These are phyloP conservation scores for Scedosporium aurantiacum DNA, from an alignment of 2,329 filamentous ascomycete species.

Conservation along the genomic window DNA sequence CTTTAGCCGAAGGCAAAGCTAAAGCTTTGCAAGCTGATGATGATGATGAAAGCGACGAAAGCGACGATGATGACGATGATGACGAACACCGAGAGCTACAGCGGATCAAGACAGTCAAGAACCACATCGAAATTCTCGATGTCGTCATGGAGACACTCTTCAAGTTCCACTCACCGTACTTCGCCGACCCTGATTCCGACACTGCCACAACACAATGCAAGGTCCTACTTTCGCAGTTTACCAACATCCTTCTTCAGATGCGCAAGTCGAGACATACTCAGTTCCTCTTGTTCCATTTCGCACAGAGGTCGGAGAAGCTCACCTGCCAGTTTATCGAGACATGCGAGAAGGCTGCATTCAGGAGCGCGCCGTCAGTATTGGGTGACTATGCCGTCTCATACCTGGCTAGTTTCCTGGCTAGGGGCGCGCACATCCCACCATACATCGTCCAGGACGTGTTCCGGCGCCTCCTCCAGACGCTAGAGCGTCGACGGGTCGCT, in stretches of 20 bases:
- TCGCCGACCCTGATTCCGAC: slow-evolving; percentile 56
- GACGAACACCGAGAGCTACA: slow-evolving; percentile 30
- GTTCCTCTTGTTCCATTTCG: slow-evolving; percentile 92
- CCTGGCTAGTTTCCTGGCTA: slow-evolving; percentile 85
- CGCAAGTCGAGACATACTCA: slow-evolving; percentile 89
- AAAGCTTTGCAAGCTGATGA: slow-evolving; percentile 37
- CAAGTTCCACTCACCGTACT: slow-evolving; percentile 64
- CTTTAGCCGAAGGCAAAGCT: slow-evolving; percentile 17
- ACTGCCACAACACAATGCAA: slow-evolving; percentile 64
- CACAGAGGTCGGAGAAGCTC: slow-evolving; percentile 66
- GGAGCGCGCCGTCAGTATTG: slow-evolving; percentile 58
- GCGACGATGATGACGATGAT: slow-evolving; percentile 55
- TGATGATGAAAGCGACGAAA: slow-evolving; percentile 56
- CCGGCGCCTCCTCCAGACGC: slow-evolving; percentile 62
- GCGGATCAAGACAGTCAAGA: slow-evolving; percentile 60
- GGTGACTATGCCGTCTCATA: slow-evolving; percentile 85
- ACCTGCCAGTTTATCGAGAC: slow-evolving; percentile 55
- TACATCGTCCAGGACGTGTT: slow-evolving; percentile 75
- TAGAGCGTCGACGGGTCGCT: slow-evolving; percentile 61
- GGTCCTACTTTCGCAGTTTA: slow-evolving; percentile 74
- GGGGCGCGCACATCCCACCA: slow-evolving; percentile 70
- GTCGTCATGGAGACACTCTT: slow-evolving; percentile 82
- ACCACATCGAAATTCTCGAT: slow-evolving; percentile 85
- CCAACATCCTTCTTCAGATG: slow-evolving; percentile 77
- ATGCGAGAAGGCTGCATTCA: slow-evolving; percentile 20